A percentile compares a stretch with the other conserved stretches of the same genome.
Conservation (phyloP, 2,329 filamentous ascomycete genomes). For the Macrophomina pseudophaseolina region DNA sequence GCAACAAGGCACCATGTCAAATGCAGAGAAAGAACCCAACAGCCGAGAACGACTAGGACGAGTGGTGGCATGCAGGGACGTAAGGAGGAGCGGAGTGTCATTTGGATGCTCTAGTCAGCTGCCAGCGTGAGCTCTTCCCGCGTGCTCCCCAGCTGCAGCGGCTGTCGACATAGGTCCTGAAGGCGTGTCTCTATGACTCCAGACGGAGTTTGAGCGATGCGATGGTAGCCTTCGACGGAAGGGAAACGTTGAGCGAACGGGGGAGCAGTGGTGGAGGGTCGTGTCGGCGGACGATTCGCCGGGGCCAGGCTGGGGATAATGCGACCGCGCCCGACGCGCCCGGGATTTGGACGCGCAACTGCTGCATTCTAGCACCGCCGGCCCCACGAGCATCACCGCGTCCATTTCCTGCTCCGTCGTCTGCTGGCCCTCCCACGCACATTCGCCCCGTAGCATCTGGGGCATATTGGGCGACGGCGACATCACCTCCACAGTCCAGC, state of each 20-base stretch:
- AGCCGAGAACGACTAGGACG: background rate
- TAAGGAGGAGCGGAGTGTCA: background rate
- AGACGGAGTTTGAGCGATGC: background rate
- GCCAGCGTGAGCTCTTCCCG: no score
- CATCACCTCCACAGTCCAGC: constrained; percentile 41
- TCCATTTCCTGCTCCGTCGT: background rate
- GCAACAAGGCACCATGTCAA: constrained; percentile 1
- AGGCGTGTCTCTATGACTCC: no score
- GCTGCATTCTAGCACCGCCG: background rate
- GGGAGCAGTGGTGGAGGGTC: background rate
- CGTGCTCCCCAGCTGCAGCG: no score
- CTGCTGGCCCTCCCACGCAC: background rate
- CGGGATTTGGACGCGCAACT: background rate
- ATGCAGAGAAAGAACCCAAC: constrained; percentile 6
- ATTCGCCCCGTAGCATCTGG: constrained; percentile 38
- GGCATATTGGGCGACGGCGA: constrained; percentile 46
- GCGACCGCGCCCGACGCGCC: background rate
- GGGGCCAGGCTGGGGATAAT: background rate
- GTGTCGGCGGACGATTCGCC: background rate
- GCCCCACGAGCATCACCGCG: constrained; percentile 29
- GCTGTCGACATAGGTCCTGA: no score
- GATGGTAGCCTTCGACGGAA: background rate
- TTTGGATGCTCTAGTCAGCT: background rate
- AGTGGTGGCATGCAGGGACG: background rate
- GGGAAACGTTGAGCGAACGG: background rate